A percentile compares a stretch with the other conserved stretches of the same genome.
phyloP scores from a whole-genome alignment of 2,329 filamentous ascomycete species.

The Nothophaeocryptopus gaeumannii region DNA sequence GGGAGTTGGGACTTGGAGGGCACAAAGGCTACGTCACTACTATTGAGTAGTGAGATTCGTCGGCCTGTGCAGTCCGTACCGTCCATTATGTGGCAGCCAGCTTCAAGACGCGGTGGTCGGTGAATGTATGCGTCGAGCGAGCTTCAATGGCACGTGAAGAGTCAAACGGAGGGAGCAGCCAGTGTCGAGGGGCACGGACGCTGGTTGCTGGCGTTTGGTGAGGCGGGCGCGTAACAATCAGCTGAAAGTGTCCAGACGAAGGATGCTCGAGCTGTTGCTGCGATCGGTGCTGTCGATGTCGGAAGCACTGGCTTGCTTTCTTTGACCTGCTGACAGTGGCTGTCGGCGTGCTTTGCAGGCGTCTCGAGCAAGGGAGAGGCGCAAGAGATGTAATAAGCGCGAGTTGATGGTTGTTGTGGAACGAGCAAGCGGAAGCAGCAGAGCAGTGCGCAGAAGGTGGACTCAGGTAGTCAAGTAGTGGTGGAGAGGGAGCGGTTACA shows the following conservation, averaged over 20 bases:
- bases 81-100: conserved; percentile 46
- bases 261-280: not conserved
- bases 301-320: not conserved
- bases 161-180: not conserved
- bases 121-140: conserved; percentile 2
- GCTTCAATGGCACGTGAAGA: not conserved
- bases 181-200: no score
- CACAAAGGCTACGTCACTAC: conserved; percentile 32
- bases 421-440: no score
- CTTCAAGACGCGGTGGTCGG: conserved; percentile 11
- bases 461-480: no score
- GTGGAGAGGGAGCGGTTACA: no score
- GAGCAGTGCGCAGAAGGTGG: no score
- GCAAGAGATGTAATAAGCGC: no score
- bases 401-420: no score
- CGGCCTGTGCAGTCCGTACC: conserved; percentile 51
- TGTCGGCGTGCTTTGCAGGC: no score
- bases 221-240: not conserved
- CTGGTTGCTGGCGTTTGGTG: not conserved
- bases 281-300: not conserved
- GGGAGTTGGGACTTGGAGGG: conserved; percentile 27
- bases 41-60: conserved; percentile 51
- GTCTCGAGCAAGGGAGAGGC: no score
- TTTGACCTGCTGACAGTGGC: no score
- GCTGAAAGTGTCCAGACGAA: no score